Conservation (phyloP, 2,329 filamentous ascomycete species). For the Scedosporium minutisporum region DNA sequence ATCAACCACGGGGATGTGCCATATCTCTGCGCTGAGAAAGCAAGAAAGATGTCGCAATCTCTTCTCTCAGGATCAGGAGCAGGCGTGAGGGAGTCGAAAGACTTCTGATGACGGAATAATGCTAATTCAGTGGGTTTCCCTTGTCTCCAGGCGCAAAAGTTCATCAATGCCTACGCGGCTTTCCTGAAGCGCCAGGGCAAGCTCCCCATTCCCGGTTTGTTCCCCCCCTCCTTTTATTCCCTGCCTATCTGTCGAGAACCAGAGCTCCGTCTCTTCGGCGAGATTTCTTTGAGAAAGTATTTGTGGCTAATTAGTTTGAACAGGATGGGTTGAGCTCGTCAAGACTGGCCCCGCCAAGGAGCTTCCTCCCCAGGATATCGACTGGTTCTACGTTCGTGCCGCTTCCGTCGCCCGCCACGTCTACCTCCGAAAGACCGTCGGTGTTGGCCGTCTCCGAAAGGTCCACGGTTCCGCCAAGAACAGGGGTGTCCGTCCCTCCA, state of each 20-base stretch:
- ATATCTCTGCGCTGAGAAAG: neutral
- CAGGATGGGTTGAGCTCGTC: conserved; percentile 98
- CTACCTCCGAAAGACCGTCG: conserved; percentile 99
- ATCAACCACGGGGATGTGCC: conserved; percentile 11
- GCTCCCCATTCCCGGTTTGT: conserved; percentile 79
- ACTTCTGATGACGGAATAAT: conserved; percentile 65
- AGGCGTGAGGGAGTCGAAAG: conserved; percentile 65
- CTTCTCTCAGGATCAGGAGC: conserved; percentile 33
- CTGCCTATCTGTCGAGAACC: conserved; percentile 7
- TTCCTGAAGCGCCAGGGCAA: conserved; percentile 94
- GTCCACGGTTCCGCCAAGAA: conserved; percentile 96
- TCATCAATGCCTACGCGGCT: conserved; percentile 75
- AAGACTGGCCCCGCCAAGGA: conserved; percentile 97
- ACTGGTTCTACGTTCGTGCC: conserved; percentile 92
- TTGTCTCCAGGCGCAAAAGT: conserved; percentile 65
- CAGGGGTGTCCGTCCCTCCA: conserved; percentile 80
- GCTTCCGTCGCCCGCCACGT: conserved; percentile 94
- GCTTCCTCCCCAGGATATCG: conserved; percentile 93
- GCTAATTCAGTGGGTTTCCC: conserved; percentile 47
- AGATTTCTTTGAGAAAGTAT: too few species aligned
- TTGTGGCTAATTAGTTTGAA: neutral
- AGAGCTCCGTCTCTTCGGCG: neutral
- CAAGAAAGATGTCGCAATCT: conserved; percentile 11
- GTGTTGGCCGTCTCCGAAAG: conserved; percentile 95
- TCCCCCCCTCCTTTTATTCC: neutral